phyloP scores from a whole-genome alignment of 1,284 basidiomycete species.

The Inonotus hispidus region DNA sequence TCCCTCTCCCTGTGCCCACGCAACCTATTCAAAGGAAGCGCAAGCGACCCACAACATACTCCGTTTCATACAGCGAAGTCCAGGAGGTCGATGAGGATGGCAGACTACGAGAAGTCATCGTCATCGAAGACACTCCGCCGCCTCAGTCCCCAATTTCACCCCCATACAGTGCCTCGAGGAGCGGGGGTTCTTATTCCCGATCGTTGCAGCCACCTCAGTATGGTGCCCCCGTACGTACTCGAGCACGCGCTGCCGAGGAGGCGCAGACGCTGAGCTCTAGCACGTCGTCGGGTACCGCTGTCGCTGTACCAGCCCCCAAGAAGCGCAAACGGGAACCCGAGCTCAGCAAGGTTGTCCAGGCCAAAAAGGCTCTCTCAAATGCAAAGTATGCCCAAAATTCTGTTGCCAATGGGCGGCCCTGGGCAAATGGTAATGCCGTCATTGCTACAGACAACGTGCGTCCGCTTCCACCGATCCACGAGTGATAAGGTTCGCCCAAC shows the following conservation, averaged over 20 bases:
- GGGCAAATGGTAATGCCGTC: slow-evolving; percentile 55
- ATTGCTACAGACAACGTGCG: slow-evolving; percentile 55
- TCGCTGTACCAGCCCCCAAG: slow-evolving; percentile 62
- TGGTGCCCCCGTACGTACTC: slow-evolving; percentile 67
- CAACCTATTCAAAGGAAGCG: slow-evolving; percentile 69
- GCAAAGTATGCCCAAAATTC: slow-evolving; percentile 33
- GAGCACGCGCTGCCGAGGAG: slow-evolving; percentile 76
- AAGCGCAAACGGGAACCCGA: slow-evolving; percentile 69
- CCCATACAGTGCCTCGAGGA: slow-evolving; percentile 41
- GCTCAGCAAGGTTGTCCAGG: slow-evolving; percentile 56
- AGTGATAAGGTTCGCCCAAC: slow-evolving; percentile 23
- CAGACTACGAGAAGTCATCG: slow-evolving; percentile 73
- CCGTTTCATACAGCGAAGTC: slow-evolving; percentile 77
- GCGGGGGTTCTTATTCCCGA: slow-evolving; percentile 60
- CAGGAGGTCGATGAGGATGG: slow-evolving; percentile 76
- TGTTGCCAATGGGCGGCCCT: slow-evolving; percentile 46
- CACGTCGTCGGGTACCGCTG: slow-evolving; percentile 47
- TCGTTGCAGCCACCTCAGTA: slow-evolving; percentile 74
- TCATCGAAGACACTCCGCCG: slow-evolving; percentile 78
- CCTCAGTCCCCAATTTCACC: slow-evolving; percentile 74
- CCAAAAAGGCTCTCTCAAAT: slow-evolving; percentile 50
- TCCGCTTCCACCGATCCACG: slow-evolving; percentile 27
- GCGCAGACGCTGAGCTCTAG: slow-evolving; percentile 65
- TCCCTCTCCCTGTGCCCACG: slow-evolving; percentile 44
- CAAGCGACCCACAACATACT: slow-evolving; percentile 72